A percentile compares a stretch with the other conserved stretches of the same genome.
Evolutionary conservation across 2,329 filamentous ascomycete genomes (phyloP).

Genomic region (Fusarium albosuccineum): DNA sequence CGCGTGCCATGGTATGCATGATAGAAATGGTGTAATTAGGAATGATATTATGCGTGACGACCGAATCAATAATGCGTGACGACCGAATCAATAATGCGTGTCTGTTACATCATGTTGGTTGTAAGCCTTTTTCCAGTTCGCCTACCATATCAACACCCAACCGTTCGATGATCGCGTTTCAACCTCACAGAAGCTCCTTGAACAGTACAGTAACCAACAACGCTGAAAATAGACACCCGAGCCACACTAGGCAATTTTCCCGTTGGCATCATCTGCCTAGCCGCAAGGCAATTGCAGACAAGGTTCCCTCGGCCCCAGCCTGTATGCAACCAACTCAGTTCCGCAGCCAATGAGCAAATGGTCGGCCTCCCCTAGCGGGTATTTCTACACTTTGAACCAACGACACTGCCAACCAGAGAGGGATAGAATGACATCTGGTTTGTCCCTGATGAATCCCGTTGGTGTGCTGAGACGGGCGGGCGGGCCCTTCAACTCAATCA

Average conservation of each 20-base stretch:
- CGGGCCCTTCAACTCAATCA: constrained; percentile 5
- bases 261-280: constrained; percentile 15
- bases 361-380: constrained; percentile 34
- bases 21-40: too few relatives aligned
- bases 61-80: neutral
- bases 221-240: constrained; percentile 17
- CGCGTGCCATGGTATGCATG: too few relatives aligned
- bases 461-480: constrained; percentile 1
- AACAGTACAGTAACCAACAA: constrained; percentile 5
- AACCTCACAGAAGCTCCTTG: constrained; percentile 15
- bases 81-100: neutral
- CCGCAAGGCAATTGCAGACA: constrained; percentile 12
- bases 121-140: constrained; percentile 25
- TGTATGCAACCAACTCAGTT: constrained; percentile 27
- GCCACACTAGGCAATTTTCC: constrained; percentile 16
- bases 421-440: constrained; percentile 18
- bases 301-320: constrained; percentile 12
- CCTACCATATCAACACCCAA: constrained; percentile 17
- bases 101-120: constrained; percentile 22
- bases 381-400: constrained; percentile 40
- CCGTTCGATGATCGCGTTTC: neutral
- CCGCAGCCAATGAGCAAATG: constrained; percentile 23
- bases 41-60: neutral
- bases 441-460: constrained; percentile 20
- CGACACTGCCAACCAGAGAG: constrained; percentile 27